Conservation (phyloP, 768 basidiomycete species). For the Rhodotorula babjevae region DNA sequence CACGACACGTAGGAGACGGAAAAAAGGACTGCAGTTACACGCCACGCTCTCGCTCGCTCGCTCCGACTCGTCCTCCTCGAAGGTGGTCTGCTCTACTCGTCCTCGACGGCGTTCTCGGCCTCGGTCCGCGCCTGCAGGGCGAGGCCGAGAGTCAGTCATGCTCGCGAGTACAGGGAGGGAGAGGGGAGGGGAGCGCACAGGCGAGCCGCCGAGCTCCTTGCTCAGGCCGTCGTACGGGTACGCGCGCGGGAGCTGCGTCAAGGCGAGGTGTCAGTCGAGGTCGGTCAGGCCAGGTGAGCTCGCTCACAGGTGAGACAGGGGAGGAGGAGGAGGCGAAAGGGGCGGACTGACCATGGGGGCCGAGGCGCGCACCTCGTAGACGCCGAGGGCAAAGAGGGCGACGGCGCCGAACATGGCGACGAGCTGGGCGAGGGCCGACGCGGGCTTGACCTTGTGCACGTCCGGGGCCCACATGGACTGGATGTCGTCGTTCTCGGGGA, state of each 20-base stretch:
- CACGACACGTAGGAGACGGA: no score
- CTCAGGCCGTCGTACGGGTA: constrained; percentile 38
- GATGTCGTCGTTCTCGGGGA: constrained; percentile 50
- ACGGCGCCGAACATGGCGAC: constrained; percentile 45
- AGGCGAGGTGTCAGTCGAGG: no score
- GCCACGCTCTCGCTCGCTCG: no score
- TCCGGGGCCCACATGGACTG: constrained; percentile 51
- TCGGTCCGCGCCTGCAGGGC: constrained; percentile 18
- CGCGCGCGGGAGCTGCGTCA: constrained; percentile 31
- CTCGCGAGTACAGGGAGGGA: no score
- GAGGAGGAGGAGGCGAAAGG: no score
- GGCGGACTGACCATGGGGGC: no score
- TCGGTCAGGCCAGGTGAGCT: no score
- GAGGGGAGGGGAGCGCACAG: constrained; percentile 6
- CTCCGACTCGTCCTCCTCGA: no score
- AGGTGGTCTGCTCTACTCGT: constrained; percentile 1
- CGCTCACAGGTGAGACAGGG: no score
- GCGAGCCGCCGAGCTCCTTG: constrained; percentile 20
- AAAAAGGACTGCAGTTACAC: not conserved
- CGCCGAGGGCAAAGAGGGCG: constrained; percentile 30
- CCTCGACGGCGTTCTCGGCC: constrained; percentile 17
- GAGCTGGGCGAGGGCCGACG: constrained; percentile 45
- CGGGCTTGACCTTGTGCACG: constrained; percentile 46
- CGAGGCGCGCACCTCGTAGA: constrained; percentile 13
- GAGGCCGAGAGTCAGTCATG: not conserved